Evolutionary conservation across 352 stramenopile species (phyloP).

Genomic region (Phytopythium chamaehyphon): DNA sequence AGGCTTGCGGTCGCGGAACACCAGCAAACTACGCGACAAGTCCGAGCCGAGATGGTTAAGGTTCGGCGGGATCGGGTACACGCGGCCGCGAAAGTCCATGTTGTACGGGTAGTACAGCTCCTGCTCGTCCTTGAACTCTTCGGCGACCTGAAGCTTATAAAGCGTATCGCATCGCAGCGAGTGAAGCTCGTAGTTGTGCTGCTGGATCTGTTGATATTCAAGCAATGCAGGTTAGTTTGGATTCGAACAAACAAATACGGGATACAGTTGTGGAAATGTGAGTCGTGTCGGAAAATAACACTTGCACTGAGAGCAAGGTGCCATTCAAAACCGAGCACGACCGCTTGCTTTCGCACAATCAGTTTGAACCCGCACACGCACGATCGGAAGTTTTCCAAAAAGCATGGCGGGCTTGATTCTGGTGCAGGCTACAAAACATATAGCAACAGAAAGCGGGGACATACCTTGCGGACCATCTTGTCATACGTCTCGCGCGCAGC

Average conservation of each 20-base stretch:
- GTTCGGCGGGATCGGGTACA: conserved; percentile 98
- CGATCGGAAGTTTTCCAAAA: conserved; percentile 2
- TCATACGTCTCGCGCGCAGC: conserved; percentile 51
- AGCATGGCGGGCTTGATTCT: conserved; percentile 82
- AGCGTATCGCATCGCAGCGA: conserved; percentile 94
- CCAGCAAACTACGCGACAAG: conserved; percentile 95
- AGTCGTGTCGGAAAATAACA: not conserved
- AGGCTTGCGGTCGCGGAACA: conserved; percentile 94
- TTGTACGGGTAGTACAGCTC: conserved; percentile 99
- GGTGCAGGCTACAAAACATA: conserved; percentile 26
- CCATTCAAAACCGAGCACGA: conserved; percentile 17
- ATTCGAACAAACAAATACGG: not conserved
- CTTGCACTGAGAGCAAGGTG: not conserved
- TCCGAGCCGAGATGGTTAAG: conserved; percentile 98
- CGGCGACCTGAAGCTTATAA: conserved; percentile 95
- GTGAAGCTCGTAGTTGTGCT: conserved; percentile 88
- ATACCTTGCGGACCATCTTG: conserved; percentile 75
- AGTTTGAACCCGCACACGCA: conserved; percentile 81
- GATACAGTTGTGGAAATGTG: not conserved
- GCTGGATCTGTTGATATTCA: conserved; percentile 50
- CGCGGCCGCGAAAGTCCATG: conserved; percentile 98
- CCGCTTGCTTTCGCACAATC: conserved; percentile 56
- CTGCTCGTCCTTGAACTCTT: conserved; percentile 95
- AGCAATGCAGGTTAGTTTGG: conserved; percentile 8
- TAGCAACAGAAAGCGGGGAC: conserved; percentile 13